Percentiles rank a stretch among this genome's conserved stretches.
phyloP scores from a whole-genome alignment of 2,329 filamentous ascomycete genomes.

The Amylocarpus encephaloides region DNA sequence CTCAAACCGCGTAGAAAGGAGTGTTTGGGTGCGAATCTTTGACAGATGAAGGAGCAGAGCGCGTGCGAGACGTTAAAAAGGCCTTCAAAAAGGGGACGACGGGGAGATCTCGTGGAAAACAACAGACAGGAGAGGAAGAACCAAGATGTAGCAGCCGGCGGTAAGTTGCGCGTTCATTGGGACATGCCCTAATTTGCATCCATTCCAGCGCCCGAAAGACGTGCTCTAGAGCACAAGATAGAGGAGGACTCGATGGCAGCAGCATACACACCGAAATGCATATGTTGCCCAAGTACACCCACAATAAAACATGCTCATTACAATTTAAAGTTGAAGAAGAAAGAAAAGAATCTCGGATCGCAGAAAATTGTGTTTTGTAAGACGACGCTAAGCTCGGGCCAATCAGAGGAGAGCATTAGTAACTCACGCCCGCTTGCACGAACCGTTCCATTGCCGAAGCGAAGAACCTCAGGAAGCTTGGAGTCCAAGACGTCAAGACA shows the following conservation, averaged over 20 bases:
- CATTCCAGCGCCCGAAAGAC: conserved; percentile 57
- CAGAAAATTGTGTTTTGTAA: conserved; percentile 21
- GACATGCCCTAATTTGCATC: conserved; percentile 57
- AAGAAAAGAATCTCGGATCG: conserved; percentile 27
- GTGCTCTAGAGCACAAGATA: conserved; percentile 64
- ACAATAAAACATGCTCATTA: conserved; percentile 66
- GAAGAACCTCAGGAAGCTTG: conserved; percentile 11
- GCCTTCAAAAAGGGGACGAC: no score
- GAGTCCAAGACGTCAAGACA: conserved; percentile 15
- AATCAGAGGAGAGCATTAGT: conserved; percentile 24
- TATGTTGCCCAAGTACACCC: conserved; percentile 53
- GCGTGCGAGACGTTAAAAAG: no score
- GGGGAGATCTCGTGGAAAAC: no score
- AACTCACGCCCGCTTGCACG: conserved; percentile 15
- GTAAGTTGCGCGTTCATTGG: conserved; percentile 54
- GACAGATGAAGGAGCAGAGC: no score
- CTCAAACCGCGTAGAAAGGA: no score
- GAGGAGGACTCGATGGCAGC: conserved; percentile 60
- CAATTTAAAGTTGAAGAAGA: conserved; percentile 46
- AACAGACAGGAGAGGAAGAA: no score
- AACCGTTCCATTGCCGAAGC: conserved; percentile 10
- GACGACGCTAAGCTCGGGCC: conserved; percentile 9
- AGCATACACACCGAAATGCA: conserved; percentile 34
- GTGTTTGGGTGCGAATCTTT: no score
- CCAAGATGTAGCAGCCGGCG: conserved; percentile 61